phyloP scores from a whole-genome alignment of 2,329 filamentous ascomycete genomes.

The Diaporthe vaccinii region DNA sequence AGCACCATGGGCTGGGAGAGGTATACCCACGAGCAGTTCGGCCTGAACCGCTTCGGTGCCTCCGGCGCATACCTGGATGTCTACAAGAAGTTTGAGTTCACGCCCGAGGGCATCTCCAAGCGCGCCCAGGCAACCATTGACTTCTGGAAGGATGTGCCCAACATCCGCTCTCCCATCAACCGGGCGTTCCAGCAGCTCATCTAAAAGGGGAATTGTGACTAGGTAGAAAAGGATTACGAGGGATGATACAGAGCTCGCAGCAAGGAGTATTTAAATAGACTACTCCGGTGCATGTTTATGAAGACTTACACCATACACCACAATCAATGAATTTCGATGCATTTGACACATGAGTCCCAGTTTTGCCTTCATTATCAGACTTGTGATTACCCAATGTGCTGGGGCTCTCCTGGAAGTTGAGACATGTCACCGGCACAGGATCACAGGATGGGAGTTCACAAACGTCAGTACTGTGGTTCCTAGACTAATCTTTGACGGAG shows the following conservation, averaged over 20 bases:
- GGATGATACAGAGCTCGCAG: conserved; percentile 5
- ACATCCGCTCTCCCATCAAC: conserved; percentile 95
- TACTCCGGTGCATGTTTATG: neutral
- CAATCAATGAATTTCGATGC: conserved; percentile 25
- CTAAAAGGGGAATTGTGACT: conserved; percentile 63
- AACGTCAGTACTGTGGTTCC: neutral
- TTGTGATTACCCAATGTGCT: neutral
- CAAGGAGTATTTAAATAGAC: conserved; percentile 30
- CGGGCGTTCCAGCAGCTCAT: conserved; percentile 97
- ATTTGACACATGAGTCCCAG: neutral
- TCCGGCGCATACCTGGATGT: conserved; percentile 98
- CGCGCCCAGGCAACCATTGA: conserved; percentile 91
- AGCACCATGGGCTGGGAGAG: conserved; percentile 98
- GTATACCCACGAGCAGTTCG: conserved; percentile 99
- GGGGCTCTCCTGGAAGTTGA: neutral
- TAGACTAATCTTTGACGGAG: neutral
- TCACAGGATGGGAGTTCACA: neutral
- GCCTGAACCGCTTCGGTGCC: conserved; percentile 98
- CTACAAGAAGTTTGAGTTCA: conserved; percentile 99
- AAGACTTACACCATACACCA: conserved; percentile 26
- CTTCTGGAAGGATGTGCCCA: conserved; percentile 95
- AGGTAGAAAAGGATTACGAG: conserved; percentile 35
- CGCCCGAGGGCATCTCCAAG: conserved; percentile 95
- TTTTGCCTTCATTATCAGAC: neutral
- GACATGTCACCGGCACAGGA: neutral